Evolutionary conservation across 148 eudicot genomes (phyloP).

Genomic region (Vaccinium myrtillus): DNA sequence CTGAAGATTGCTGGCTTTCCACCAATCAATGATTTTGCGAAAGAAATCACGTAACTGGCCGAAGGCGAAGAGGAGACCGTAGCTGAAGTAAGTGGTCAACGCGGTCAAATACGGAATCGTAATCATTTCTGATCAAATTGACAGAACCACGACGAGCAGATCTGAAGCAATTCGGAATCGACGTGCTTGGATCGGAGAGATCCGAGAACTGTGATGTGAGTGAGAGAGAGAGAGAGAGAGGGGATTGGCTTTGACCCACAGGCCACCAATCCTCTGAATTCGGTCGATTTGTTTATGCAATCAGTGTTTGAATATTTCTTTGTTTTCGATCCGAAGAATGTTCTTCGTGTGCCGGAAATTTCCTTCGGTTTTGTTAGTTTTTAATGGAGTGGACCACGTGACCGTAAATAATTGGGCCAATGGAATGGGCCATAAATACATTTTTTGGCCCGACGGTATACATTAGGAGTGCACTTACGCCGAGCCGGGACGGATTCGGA

Average conservation of each 20-base stretch:
- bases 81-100: conserved; percentile 83
- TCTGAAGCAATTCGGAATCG: conserved; percentile 7
- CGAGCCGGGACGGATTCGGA: too few species aligned
- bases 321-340: conserved; percentile 1
- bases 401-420: background rate
- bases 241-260: conserved; percentile 10
- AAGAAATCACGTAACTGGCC: conserved; percentile 89
- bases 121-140: conserved; percentile 44
- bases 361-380: background rate
- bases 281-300: background rate
- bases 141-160: background rate
- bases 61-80: conserved; percentile 74
- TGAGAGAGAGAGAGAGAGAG: background rate
- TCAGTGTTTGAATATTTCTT: background rate
- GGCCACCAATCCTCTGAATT: background rate
- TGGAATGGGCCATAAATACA: background rate
- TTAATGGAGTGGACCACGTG: background rate
- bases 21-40: conserved; percentile 72
- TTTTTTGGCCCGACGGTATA: too few species aligned
- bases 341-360: conserved; percentile 3
- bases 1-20: conserved; percentile 65
- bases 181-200: background rate
- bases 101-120: conserved; percentile 94
- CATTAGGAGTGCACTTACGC: too few species aligned
- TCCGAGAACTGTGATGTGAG: background rate